phyloP scores from a whole-genome alignment of 2,329 filamentous ascomycete species.

The Botrytis porri region DNA sequence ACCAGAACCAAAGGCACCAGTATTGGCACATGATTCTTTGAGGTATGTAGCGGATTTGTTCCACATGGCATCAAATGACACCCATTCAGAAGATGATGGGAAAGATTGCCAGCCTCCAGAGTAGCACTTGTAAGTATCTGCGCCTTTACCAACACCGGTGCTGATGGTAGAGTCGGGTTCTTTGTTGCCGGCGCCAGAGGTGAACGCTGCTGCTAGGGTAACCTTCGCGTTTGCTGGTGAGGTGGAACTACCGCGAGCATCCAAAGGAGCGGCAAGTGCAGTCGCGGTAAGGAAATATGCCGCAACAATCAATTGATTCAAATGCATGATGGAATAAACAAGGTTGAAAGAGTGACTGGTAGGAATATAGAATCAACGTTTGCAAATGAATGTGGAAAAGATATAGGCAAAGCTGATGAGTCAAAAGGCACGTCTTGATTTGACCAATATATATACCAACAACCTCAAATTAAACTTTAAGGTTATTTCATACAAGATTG shows the following conservation, averaged over 20 bases:
- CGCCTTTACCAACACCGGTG: slow-evolving; percentile 21
- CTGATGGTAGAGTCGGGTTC: slow-evolving; percentile 28
- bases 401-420: neutral
- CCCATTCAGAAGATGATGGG: slow-evolving; percentile 30
- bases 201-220: slow-evolving; percentile 21
- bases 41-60: slow-evolving; percentile 24
- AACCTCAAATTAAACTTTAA: neutral
- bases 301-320: slow-evolving; percentile 1
- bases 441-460: neutral
- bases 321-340: slow-evolving; percentile 2
- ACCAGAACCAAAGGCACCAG: slow-evolving; percentile 25
- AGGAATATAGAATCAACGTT: neutral
- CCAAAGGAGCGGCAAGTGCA: neutral
- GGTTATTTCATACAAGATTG: neutral
- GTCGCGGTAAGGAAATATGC: neutral
- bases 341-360: neutral
- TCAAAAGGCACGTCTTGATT: neutral
- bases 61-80: slow-evolving; percentile 35
- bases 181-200: slow-evolving; percentile 22
- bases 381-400: neutral
- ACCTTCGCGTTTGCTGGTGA: slow-evolving; percentile 20
- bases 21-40: slow-evolving; percentile 26
- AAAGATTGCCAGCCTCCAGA: slow-evolving; percentile 32
- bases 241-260: neutral
- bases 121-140: slow-evolving; percentile 37